Conservation (phyloP, 352 stramenopile genomes). For the Phytophthora pluvialis region DNA sequence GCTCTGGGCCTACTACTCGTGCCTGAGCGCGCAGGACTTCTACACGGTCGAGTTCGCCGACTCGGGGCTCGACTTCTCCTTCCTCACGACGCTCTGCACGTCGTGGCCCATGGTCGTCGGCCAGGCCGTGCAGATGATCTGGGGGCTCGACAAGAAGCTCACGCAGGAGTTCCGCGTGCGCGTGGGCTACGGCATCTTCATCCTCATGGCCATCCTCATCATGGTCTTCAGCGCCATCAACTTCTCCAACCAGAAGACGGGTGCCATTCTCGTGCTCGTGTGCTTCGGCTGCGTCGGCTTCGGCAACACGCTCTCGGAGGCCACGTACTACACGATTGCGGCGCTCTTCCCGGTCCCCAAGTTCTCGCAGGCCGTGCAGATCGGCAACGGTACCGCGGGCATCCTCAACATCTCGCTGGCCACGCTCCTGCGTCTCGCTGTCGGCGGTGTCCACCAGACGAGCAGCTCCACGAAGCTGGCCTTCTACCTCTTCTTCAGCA, state of each 20-base stretch:
- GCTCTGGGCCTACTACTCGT: conserved; percentile 81
- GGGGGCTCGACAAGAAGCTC: conserved; percentile 63
- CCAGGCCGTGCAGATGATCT: conserved; percentile 61
- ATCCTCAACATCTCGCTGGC: conserved; percentile 65
- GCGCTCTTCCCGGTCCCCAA: conserved; percentile 70
- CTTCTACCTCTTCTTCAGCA: conserved; percentile 73
- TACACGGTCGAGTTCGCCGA: conserved; percentile 59
- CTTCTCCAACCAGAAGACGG: conserved; percentile 55
- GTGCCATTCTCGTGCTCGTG: conserved; percentile 57
- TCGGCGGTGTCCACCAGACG: conserved; percentile 51
- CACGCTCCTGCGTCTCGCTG: conserved; percentile 57
- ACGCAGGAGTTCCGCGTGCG: conserved; percentile 47
- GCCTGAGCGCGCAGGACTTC: conserved; percentile 71
- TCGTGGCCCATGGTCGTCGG: conserved; percentile 68
- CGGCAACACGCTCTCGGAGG: conserved; percentile 62
- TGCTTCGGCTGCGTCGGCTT: conserved; percentile 60
- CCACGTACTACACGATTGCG: conserved; percentile 67
- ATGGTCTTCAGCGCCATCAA: conserved; percentile 66
- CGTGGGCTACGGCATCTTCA: conserved; percentile 61
- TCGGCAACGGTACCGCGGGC: conserved; percentile 58
- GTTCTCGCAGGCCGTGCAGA: conserved; percentile 73
- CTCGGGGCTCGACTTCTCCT: conserved; percentile 62
- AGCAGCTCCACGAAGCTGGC: conserved; percentile 37
- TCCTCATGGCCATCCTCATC: conserved; percentile 61
- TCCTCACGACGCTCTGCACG: conserved; percentile 66